A percentile compares a stretch with the other conserved stretches of the same genome.
Evolutionary conservation across 2,329 filamentous ascomycete species (phyloP).

Genomic region (Sclerotinia spermophila): DNA sequence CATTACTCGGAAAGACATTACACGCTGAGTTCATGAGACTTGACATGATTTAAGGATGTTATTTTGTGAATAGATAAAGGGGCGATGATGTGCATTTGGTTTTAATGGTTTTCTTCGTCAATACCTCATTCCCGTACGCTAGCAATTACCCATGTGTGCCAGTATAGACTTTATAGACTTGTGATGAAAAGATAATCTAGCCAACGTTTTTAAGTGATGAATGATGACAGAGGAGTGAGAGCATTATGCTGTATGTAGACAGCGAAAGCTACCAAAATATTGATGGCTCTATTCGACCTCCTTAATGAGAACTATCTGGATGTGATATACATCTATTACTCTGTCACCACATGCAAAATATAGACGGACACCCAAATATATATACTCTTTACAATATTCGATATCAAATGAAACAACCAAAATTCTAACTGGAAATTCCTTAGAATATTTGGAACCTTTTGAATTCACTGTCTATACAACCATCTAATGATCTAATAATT

Average conservation of each 20-base stretch:
- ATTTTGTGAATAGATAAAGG: slow-evolving; percentile 31
- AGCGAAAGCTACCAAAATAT: background rate
- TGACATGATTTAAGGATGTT: slow-evolving; percentile 71
- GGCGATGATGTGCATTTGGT: slow-evolving; percentile 31
- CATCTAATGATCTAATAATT: background rate
- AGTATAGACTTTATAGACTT: slow-evolving; percentile 21
- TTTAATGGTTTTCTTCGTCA: slow-evolving; percentile 31
- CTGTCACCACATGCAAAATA: background rate
- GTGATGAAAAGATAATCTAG: slow-evolving; percentile 12
- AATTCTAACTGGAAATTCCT: background rate
- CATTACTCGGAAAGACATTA: slow-evolving; percentile 85
- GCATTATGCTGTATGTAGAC: background rate
- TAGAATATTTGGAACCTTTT: background rate
- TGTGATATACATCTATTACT: background rate
- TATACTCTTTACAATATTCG: background rate
- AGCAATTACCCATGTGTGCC: slow-evolving; percentile 32
- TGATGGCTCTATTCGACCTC: background rate
- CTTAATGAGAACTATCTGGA: background rate
- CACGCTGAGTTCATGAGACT: slow-evolving; percentile 94
- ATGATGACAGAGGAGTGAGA: background rate
- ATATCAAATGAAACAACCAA: background rate
- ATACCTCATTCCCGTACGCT: slow-evolving; percentile 38
- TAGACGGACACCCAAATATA: background rate
- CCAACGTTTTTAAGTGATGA: background rate
- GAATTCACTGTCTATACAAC: slow-evolving; percentile 1